A percentile compares a stretch with the other conserved stretches of the same genome.
These are phyloP conservation scores for Candida labiduridarum DNA, from an alignment of 1,139 yeast genomes.

Conservation along the genomic window DNA sequence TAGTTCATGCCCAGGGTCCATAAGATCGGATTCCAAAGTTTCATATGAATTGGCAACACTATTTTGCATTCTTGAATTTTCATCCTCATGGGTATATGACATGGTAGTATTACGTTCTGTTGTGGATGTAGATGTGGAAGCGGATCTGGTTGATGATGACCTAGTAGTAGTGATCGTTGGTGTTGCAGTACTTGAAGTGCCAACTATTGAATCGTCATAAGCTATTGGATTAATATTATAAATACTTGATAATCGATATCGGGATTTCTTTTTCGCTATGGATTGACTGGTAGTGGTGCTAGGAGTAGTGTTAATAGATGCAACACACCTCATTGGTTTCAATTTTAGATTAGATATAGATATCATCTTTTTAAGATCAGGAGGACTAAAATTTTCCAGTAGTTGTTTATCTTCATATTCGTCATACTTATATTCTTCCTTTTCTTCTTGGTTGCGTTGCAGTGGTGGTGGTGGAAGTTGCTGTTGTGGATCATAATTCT, in stretches of 20 bases:
- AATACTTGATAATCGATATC: constrained; percentile 41
- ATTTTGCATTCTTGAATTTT: constrained; percentile 10
- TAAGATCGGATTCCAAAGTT: constrained; percentile 12
- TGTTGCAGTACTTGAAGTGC: neutral
- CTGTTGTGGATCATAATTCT: neutral
- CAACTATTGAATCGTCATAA: constrained; percentile 16
- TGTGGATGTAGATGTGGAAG: neutral
- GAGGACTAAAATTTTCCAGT: constrained; percentile 13
- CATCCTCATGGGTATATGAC: constrained; percentile 5
- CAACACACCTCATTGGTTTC: constrained; percentile 42
- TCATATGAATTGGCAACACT: constrained; percentile 14
- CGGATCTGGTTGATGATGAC: constrained; percentile 5
- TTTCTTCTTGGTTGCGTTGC: neutral
- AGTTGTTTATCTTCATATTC: neutral
- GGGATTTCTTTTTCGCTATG: constrained; percentile 44
- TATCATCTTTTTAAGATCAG: constrained; percentile 22
- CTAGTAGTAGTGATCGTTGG: too few species aligned
- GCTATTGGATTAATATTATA: constrained; percentile 43
- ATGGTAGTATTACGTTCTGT: neutral
- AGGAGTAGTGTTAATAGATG: constrained; percentile 4
- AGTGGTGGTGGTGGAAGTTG: constrained; percentile 4
- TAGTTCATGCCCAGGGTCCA: neutral
- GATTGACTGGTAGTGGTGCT: constrained; percentile 18
- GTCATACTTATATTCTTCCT: neutral
- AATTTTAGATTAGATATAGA: constrained; percentile 43